Evolutionary conservation across 225 moss, liverwort and hornwort species (phyloP), one percentile per base, ranked within the genome.

Genomic region (Physcomitrium patens): DNA sequence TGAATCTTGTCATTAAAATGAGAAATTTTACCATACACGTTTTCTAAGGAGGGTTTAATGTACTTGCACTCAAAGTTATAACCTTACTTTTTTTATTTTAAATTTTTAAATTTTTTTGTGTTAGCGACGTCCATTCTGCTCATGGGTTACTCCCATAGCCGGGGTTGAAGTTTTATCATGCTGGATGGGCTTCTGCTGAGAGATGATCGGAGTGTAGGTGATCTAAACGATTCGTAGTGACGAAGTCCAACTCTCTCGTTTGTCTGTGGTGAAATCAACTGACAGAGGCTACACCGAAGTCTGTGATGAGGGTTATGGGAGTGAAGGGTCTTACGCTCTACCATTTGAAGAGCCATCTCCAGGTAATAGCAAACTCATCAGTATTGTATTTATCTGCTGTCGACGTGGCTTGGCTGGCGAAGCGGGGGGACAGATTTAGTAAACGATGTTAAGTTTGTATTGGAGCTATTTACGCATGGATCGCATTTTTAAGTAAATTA

Each of bases 221-320:
- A 37, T 63, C 45, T 18, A 42, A 54, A 46, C 60, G 67, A 43
- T 68, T 64, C 12, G 12, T 65, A 41, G 65, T 47, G 60, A 68
- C 43, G 13, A n/a, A 51, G 60, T 76, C 59, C 67, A 63, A 69
- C 55, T 74, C 13, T 12, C 24, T 4, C 31, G 52, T 68, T 18
- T 50, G 48, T 71, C 46, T 19, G 15, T 60, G 58, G 26, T 75
- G 70, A 52, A 64, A 44, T 73, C 3, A 18, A 22, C 64, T 88
- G 80, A 43, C 93, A 94, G 91, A 91, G 68, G 94, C 94, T 27
- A 94, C 94, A 22, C 94, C 94, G 3, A 94, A 94, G 79, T 84
- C 88, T 66, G 92, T 92, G 68, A 85, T 94, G 92, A 85, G 92
- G 57, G 87, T 90, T 16, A 94, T 94, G 94, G 94, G 89, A 63